phyloP scores from a whole-genome alignment of 208 protist species.

The Crithidia thermophila region DNA sequence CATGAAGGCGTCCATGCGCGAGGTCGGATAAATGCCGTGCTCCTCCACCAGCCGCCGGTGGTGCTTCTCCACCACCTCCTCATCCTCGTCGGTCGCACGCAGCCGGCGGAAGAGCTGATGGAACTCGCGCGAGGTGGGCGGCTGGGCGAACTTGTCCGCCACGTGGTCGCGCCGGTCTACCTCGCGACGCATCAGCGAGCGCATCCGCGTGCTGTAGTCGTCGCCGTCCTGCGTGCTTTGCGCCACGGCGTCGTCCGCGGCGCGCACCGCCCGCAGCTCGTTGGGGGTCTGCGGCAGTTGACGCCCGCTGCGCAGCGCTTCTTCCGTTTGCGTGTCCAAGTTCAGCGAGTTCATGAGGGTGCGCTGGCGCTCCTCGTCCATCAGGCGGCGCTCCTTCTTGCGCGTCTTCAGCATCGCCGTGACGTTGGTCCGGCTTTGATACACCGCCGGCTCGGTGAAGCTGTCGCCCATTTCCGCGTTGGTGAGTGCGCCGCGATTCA shows the following conservation, averaged over 20 bases:
- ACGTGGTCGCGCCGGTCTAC: conserved; percentile 72
- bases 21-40: conserved; percentile 72
- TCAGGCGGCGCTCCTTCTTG: conserved; percentile 45
- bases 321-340: conserved; percentile 39
- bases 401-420: conserved; percentile 59
- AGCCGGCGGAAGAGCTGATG: conserved; percentile 60
- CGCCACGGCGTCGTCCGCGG: conserved; percentile 40
- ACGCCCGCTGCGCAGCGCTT: conserved; percentile 39
- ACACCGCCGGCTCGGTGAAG: conserved; percentile 76
- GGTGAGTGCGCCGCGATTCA: conserved; percentile 62
- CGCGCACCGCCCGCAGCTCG: conserved; percentile 37
- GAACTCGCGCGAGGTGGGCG: conserved; percentile 77
- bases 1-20: conserved; percentile 89
- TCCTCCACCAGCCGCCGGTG: conserved; percentile 78
- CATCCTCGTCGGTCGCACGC: conserved; percentile 57
- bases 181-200: conserved; percentile 62
- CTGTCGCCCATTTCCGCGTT: conserved; percentile 60
- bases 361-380: conserved; percentile 43
- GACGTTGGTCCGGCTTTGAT: conserved; percentile 64
- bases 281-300: conserved; percentile 31
- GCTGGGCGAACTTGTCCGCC: conserved; percentile 74
- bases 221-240: background rate
- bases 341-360: conserved; percentile 35
- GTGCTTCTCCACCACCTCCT: conserved; percentile 56
- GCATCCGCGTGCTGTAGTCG: conserved; percentile 46